phyloP scores from a whole-genome alignment of 164 flowering plant species.

The Litsea cubeba region DNA sequence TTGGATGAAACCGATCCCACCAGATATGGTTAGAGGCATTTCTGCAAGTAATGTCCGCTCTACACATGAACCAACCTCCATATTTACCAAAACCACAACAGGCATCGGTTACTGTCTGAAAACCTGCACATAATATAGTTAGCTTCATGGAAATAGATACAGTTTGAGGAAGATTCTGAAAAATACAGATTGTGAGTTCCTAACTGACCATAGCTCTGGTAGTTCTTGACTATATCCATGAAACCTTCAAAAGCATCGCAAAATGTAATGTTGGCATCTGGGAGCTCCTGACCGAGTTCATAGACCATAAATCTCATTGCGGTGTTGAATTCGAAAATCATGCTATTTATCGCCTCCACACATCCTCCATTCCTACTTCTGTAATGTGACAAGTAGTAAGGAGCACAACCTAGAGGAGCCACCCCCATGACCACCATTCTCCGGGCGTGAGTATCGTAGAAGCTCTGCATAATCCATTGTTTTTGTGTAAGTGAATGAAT shows the following conservation, averaged over 20 bases:
- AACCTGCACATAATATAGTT: constrained; percentile 38
- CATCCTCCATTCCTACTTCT: constrained; percentile 58
- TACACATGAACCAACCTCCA: constrained; percentile 71
- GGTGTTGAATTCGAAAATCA: constrained; percentile 74
- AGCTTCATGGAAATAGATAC: background rate
- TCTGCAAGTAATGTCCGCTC: constrained; percentile 70
- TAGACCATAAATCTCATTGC: constrained; percentile 67
- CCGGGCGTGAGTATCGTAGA: constrained; percentile 59
- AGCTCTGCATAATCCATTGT: constrained; percentile 38
- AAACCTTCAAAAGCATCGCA: constrained; percentile 74
- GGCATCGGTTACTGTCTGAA: constrained; percentile 60
- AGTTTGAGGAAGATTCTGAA: background rate
- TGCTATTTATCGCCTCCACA: constrained; percentile 58
- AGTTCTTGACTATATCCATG: constrained; percentile 66
- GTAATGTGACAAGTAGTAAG: constrained; percentile 71
- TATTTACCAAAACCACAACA: constrained; percentile 82
- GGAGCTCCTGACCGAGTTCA: constrained; percentile 51
- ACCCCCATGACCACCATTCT: constrained; percentile 75
- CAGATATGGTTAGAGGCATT: constrained; percentile 71
- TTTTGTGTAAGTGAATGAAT: background rate
- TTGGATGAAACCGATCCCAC: constrained; percentile 99
- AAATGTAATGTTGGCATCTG: constrained; percentile 53
- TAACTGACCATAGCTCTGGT: constrained; percentile 54
- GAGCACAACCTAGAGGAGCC: constrained; percentile 90
- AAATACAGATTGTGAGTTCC: background rate